These are phyloP conservation scores for Lactifluus hygrophoroides DNA, from an alignment of 768 basidiomycete species.

Conservation along the genomic window DNA sequence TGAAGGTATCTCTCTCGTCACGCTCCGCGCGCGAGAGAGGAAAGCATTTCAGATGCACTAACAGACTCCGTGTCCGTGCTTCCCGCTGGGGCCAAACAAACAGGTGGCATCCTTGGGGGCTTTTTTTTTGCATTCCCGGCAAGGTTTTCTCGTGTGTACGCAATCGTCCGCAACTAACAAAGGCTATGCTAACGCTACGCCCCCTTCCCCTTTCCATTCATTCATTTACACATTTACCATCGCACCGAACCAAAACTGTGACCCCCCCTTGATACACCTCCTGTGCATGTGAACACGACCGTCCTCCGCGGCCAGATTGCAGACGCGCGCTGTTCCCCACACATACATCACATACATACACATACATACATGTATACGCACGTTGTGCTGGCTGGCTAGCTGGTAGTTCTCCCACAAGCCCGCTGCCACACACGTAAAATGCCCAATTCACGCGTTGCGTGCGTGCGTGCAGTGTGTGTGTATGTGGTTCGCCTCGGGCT, in stretches of 20 bases:
- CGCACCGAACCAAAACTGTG: background rate
- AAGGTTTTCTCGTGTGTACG: background rate
- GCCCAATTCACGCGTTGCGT: background rate
- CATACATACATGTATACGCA: background rate
- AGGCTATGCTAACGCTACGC: too few relatives aligned
- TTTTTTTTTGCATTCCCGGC: constrained; percentile 1
- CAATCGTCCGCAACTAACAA: constrained; percentile 1
- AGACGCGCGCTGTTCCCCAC: too few relatives aligned
- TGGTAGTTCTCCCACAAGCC: constrained; percentile 3
- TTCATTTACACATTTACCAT: too few relatives aligned
- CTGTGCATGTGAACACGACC: background rate
- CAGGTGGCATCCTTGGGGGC: background rate
- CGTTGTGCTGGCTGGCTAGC: background rate
- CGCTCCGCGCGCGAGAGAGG: constrained; percentile 14
- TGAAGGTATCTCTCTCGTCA: background rate
- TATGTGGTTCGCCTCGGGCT: too few relatives aligned
- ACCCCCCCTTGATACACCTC: background rate
- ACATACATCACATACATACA: too few relatives aligned
- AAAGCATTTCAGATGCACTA: constrained; percentile 6
- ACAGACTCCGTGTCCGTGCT: constrained; percentile 18
- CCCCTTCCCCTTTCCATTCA: background rate
- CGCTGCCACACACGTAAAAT: constrained; percentile 7
- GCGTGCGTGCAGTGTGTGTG: too few relatives aligned
- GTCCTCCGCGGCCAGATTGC: constrained; percentile 4
- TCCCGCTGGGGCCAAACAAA: constrained; percentile 9